phyloP scores from a whole-genome alignment of 768 basidiomycete genomes.

The Fomitopsis pulvina region DNA sequence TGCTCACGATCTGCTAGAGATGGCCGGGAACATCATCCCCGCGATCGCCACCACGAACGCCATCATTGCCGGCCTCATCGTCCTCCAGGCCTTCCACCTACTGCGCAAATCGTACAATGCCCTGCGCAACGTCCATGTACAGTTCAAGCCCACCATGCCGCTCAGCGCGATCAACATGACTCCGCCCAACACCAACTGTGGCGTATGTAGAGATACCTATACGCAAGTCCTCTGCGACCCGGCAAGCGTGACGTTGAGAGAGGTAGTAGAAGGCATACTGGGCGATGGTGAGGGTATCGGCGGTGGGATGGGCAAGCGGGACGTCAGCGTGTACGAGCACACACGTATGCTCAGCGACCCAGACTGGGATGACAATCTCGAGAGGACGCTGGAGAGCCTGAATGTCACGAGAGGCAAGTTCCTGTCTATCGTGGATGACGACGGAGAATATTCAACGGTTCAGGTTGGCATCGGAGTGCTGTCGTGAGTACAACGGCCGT shows the following conservation, averaged over 20 bases:
- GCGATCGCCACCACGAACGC: conserved; percentile 99
- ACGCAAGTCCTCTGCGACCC: conserved; percentile 69
- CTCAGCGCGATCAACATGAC: conserved; percentile 63
- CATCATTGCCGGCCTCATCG: conserved; percentile 91
- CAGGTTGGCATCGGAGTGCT: conserved; percentile 60
- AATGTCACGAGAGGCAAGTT: conserved; percentile 81
- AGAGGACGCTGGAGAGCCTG: conserved; percentile 73
- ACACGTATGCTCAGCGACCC: conserved; percentile 84
- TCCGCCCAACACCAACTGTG: conserved; percentile 71
- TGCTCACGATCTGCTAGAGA: conserved; percentile 50
- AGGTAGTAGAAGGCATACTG: conserved; percentile 64
- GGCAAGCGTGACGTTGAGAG: conserved; percentile 56
- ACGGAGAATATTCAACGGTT: conserved; percentile 67
- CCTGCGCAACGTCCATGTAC: conserved; percentile 71
- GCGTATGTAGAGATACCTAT: conserved; percentile 85
- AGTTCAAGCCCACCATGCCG: conserved; percentile 74
- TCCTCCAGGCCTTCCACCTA: conserved; percentile 85
- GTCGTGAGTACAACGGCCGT: conserved; percentile 47
- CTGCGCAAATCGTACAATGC: conserved; percentile 56
- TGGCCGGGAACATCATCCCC: conserved; percentile 99
- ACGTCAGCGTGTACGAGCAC: conserved; percentile 83
- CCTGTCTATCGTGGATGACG: conserved; percentile 84
- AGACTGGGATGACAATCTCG: conserved; percentile 88
- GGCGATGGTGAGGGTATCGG: conserved; percentile 36
- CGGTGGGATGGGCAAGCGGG: conserved; percentile 35